These are phyloP conservation scores for Bryoglossum gracile DNA, from an alignment of 495 filamentous ascomycete genomes.

Conservation along the genomic window DNA sequence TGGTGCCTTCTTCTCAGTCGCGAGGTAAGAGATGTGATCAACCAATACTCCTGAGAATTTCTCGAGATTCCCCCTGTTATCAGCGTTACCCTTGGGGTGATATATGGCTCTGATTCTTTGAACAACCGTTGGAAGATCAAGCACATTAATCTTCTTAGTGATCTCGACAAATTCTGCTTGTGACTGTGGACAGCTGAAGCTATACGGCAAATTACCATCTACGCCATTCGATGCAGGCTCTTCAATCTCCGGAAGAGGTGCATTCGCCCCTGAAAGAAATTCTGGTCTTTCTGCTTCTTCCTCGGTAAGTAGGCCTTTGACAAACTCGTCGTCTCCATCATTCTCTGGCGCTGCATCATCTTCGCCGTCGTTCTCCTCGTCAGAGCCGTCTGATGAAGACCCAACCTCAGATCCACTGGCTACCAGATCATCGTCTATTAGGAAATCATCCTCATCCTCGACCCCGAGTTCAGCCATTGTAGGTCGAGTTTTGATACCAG, in stretches of 20 bases:
- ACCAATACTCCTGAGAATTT: conserved; percentile 70
- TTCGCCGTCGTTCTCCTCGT: conserved; percentile 43
- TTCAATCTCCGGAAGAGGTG: conserved; percentile 13
- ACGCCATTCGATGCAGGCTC: conserved; percentile 19
- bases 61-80: conserved; percentile 77
- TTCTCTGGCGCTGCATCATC: conserved; percentile 48
- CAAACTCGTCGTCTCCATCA: conserved; percentile 62
- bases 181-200: conserved; percentile 73
- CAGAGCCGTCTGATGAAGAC: conserved; percentile 37
- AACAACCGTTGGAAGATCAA: conserved; percentile 69
- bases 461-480: conserved; percentile 43
- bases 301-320: conserved; percentile 52
- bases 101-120: conserved; percentile 83
- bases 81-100: conserved; percentile 73
- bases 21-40: conserved; percentile 55
- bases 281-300: conserved; percentile 40
- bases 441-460: conserved; percentile 89
- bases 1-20: conserved; percentile 36
- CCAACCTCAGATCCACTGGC: conserved; percentile 53
- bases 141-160: conserved; percentile 46
- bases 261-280: conserved; percentile 32
- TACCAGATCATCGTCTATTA: conserved; percentile 81
- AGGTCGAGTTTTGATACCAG: conserved; percentile 43
- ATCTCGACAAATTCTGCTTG: conserved; percentile 66
- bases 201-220: conserved; percentile 54